Percentiles rank a stretch among this genome's conserved stretches.
phyloP scores from a whole-genome alignment of 306 rosid genomes.

The Carpinus viminea region DNA sequence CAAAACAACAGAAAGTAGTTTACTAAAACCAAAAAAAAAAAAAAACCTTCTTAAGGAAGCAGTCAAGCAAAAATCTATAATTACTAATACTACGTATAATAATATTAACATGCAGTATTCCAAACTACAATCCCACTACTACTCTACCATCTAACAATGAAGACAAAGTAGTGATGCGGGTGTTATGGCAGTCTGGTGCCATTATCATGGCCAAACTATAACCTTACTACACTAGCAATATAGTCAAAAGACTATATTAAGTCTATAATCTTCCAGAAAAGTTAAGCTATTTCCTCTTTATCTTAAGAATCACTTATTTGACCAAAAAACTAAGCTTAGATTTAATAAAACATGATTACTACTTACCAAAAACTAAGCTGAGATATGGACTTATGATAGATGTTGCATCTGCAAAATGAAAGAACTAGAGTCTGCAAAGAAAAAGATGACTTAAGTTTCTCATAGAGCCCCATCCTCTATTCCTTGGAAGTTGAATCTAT shows the following conservation, averaged over 20 bases:
- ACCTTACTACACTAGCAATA: too few species aligned
- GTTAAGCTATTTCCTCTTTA: too few species aligned
- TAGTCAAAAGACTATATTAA: too few species aligned
- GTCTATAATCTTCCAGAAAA: too few species aligned
- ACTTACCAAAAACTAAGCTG: neutral
- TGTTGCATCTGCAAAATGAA: neutral
- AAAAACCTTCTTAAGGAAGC: neutral
- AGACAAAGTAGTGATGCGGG: neutral
- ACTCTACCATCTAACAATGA: neutral
- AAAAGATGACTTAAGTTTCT: neutral
- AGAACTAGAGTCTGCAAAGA: neutral
- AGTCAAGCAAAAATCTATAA: constrained; percentile 16
- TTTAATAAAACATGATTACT: too few species aligned
- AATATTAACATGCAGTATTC: neutral
- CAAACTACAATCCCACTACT: neutral
- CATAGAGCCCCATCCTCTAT: neutral
- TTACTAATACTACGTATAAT: neutral
- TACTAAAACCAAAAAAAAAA: neutral
- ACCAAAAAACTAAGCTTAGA: neutral
- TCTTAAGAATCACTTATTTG: too few species aligned
- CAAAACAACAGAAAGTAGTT: constrained; percentile 22
- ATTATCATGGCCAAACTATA: too few species aligned
- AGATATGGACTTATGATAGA: neutral
- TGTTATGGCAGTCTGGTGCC: neutral
- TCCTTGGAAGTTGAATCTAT: constrained; percentile 1